Percentiles rank a stretch among this genome's conserved stretches.
These are phyloP conservation scores for Elsinoe fawcettii DNA, from an alignment of 2,329 filamentous ascomycete species.

Conservation along the genomic window DNA sequence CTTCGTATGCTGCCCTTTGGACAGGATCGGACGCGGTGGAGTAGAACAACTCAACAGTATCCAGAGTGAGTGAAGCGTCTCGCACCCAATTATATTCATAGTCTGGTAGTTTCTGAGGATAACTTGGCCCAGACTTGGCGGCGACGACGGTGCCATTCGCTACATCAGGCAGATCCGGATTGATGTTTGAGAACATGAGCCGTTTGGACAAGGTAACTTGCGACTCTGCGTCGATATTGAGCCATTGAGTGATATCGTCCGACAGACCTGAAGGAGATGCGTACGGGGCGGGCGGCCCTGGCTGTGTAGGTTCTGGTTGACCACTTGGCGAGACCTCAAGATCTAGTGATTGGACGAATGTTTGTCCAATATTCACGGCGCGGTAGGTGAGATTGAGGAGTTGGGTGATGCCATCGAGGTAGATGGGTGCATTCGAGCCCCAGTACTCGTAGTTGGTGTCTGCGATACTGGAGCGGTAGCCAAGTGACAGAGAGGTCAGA, in stretches of 20 bases:
- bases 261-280: slow-evolving; percentile 25
- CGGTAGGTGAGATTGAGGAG: slow-evolving; percentile 28
- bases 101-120: slow-evolving; percentile 24
- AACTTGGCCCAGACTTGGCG: slow-evolving; percentile 25
- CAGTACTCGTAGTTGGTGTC: slow-evolving; percentile 25
- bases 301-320: slow-evolving; percentile 21
- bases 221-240: slow-evolving; percentile 21
- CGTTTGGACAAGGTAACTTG: slow-evolving; percentile 23
- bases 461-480: slow-evolving; percentile 23
- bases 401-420: slow-evolving; percentile 26
- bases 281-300: slow-evolving; percentile 24
- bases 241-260: slow-evolving; percentile 27
- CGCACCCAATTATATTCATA: slow-evolving; percentile 31
- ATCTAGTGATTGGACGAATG: slow-evolving; percentile 23
- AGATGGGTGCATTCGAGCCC: slow-evolving; percentile 24
- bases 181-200: slow-evolving; percentile 30
- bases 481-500: slow-evolving; percentile 22
- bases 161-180: slow-evolving; percentile 24
- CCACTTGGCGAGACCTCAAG: slow-evolving; percentile 24
- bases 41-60: slow-evolving; percentile 26
- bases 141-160: slow-evolving; percentile 28
- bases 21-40: slow-evolving; percentile 20
- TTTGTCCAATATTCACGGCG: slow-evolving; percentile 24
- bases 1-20: slow-evolving; percentile 22
- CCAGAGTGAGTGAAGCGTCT: slow-evolving; percentile 26